Base-by-base conservation (phyloP, 768 basidiomycete genomes). In the Pleurotus platypus region DNA sequence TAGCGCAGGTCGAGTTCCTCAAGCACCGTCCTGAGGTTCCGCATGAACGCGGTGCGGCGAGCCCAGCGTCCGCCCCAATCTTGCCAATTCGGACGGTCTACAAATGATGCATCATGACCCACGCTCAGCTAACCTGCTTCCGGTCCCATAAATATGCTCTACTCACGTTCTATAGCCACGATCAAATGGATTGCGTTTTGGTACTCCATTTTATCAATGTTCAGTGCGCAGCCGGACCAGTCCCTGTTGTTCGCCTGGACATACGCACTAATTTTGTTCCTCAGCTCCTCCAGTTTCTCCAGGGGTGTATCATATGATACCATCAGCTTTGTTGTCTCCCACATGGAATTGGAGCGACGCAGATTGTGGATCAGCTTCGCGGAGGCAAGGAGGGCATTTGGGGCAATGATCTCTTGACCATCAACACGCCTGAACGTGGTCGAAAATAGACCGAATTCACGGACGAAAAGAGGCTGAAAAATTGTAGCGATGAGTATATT, bases 21-120 rank as follows among this genome's bases (percentile, higher is more conserved):
- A 53, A 91, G 72, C 12, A 85, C 66, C 4, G 73, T 79, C 71
- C 89, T 90, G 47, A 92, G 75, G 62, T 86, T 69, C 39, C 85
- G 81, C 90, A 92, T 91, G 69, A 92, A 89, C 20, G 71, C 75
- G 9, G 82, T 91, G 60, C 90, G 84, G 46, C 89, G 84, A 6
- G 73, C 75, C 89, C 87, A 90, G 57, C 89, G 77, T 16, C 82
- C 90, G 48, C 87, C 89, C 90, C 90, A 92, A 65, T 92, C 89
- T 66, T 92, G 90, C 90, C 90, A 92, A 65, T 90, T 90, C 38
- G 85, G 79, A 53, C 87, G 84, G 70, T 91, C 87, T 88, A 57
- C 46, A 49, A 38, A 16, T 38, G 2, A 30, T 9, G 49, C 15
- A 48, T 42, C 46, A 43, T 30, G 27, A 39, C 35, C 22, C 57